Base-by-base conservation (phyloP, 208 protist species). In the Leishmania aethiopica region DNA sequence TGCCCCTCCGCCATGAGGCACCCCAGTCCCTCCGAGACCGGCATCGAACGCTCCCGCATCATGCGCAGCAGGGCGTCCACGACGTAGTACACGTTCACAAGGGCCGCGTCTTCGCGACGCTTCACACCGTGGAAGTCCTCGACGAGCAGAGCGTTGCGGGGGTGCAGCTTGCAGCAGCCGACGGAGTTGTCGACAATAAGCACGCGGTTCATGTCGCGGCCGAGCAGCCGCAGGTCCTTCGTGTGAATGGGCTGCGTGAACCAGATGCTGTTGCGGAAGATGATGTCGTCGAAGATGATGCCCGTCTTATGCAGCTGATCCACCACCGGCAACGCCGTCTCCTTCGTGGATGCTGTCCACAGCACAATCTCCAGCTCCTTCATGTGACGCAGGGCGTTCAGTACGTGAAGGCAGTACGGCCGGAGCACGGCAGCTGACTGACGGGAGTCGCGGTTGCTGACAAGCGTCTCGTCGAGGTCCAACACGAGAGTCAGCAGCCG, bases 401-500 rank as follows among this genome's bases (percentile, higher is more conserved):
- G 85, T 67, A 98, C 86, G 76, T 97, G 94, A 47, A 98, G 84
- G 82, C 88, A 92, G 87, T 97, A 98, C 28, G 95, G 94, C 7
- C 96, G 92, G 25, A 97, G 78, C 78, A 96, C 93, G 57, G 96
- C 94, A 22, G 78, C 85, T 7, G 86, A 85, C 47, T 87, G 75
- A 64, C 85, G 86, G 6, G 78, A 35, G 60, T 92, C 88, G 57
- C 96, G 94, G 87, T 98, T 98, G 82, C 88, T 94, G 0, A 98
- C 95, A 19, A 98, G 92, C 37, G 96, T 98, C 84, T 98, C 96
- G 80, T 98, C 96, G 35, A 98, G 89, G 87, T 98, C 96, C 32
- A 98, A 80, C 32, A 98, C 95, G 25, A 98, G 90, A 5, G 96
- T 98, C 60, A 98, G 83, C n/a, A 87, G 77, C 6, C 93, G 92